Percentiles rank a stretch among this genome's conserved stretches.
These are phyloP conservation scores for Saccharomycopsis sp. DNA, from an alignment of 805 yeast genomes.

Conservation along the genomic window DNA sequence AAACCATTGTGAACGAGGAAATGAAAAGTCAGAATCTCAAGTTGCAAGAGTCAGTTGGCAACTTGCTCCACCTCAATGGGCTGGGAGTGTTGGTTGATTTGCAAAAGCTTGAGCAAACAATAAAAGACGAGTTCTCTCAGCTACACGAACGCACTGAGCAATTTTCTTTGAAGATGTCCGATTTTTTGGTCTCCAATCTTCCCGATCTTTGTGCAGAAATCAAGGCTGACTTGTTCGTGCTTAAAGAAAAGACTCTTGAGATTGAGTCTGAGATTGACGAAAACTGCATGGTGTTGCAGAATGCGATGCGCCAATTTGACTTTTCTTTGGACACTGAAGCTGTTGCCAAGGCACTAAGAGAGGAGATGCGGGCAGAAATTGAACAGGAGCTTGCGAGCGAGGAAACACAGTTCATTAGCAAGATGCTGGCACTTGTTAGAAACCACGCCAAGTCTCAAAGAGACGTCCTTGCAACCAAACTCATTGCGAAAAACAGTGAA, in stretches of 20 bases:
- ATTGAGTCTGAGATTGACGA: conserved; percentile 4
- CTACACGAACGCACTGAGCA: conserved; percentile 17
- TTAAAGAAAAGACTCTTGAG: background rate
- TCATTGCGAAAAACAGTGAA: conserved; percentile 3
- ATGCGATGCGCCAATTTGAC: background rate
- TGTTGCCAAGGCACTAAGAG: background rate
- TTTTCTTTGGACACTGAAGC: background rate
- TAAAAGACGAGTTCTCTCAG: conserved; percentile 4
- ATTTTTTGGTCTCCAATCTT: conserved; percentile 8
- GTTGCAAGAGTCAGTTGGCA: conserved; percentile 10
- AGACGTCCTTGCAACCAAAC: background rate
- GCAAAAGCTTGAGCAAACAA: conserved; percentile 8
- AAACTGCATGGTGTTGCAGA: background rate
- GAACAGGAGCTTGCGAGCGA: conserved; percentile 20
- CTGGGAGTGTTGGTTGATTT: background rate
- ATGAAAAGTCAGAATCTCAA: conserved; percentile 8
- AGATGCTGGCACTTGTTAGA: conserved; percentile 2
- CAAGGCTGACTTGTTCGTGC: conserved; percentile 3
- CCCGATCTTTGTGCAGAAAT: conserved; percentile 5
- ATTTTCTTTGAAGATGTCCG: conserved; percentile 18
- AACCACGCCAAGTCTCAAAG: conserved; percentile 12
- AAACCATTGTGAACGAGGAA: conserved; percentile 15
- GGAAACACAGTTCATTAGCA: conserved; percentile 15
- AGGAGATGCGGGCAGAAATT: conserved; percentile 18
- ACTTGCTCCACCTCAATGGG: background rate